Conservation (phyloP, 371 early-diverging fungal species). For the Mortierella sp. region DNA sequence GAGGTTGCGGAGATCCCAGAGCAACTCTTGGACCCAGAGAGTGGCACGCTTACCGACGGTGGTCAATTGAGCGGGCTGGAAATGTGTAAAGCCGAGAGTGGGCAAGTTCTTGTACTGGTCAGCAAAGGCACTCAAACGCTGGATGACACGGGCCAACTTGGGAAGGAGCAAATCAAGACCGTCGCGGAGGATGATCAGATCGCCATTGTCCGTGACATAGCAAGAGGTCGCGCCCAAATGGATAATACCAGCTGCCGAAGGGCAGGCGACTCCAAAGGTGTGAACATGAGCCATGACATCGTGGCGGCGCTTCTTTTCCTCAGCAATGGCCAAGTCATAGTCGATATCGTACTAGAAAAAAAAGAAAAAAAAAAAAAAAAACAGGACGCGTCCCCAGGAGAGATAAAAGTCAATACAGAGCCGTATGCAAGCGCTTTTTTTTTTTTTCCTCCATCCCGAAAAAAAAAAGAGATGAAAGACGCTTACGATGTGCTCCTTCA, state of each 20-base stretch:
- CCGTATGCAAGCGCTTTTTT: too few relatives aligned
- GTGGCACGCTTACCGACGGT: constrained; percentile 98
- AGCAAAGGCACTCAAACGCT: constrained; percentile 85
- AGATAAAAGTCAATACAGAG: not conserved
- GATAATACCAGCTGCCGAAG: constrained; percentile 94
- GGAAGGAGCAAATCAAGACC: constrained; percentile 91
- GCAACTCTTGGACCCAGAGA: constrained; percentile 94
- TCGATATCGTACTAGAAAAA: constrained; percentile 78
- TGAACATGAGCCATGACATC: constrained; percentile 99
- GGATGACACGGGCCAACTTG: constrained; percentile 87
- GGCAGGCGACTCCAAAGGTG: constrained; percentile 92
- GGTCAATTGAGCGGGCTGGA: constrained; percentile 98
- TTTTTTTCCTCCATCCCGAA: not conserved
- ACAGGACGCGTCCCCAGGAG: not conserved
- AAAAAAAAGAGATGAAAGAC: not conserved
- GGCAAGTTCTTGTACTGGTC: constrained; percentile 85
- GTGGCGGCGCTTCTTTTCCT: constrained; percentile 95
- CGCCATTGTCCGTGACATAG: constrained; percentile 97
- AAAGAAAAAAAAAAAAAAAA: constrained; percentile 2
- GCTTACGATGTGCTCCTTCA: constrained; percentile 83
- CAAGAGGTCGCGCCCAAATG: constrained; percentile 98
- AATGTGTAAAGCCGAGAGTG: constrained; percentile 97
- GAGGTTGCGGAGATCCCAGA: constrained; percentile 97
- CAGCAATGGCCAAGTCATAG: constrained; percentile 87
- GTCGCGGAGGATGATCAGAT: constrained; percentile 94